phyloP scores from a whole-genome alignment of 2,329 filamentous ascomycete genomes.

The Aspergillus pseudonomiae region DNA sequence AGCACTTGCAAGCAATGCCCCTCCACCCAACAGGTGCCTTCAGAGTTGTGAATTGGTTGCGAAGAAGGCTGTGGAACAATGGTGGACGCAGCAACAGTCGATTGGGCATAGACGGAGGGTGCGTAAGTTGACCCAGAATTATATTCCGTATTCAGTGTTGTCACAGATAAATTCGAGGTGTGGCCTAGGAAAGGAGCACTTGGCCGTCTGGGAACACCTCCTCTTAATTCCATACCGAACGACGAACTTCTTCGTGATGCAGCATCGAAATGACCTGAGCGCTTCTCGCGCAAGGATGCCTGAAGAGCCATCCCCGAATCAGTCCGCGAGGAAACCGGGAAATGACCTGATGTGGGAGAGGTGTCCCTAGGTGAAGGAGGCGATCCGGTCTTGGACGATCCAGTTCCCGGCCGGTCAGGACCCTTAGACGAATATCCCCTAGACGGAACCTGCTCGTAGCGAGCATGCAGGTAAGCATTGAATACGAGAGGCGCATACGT shows the following conservation, averaged over 20 bases:
- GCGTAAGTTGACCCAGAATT: constrained; percentile 49
- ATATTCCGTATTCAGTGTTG: constrained; percentile 45
- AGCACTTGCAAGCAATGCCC: constrained; percentile 53
- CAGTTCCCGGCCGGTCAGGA: constrained; percentile 74
- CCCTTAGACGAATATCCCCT: constrained; percentile 46
- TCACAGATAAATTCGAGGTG: constrained; percentile 51
- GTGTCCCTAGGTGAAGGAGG: constrained; percentile 61
- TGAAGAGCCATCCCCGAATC: constrained; percentile 90
- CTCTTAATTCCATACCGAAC: constrained; percentile 76
- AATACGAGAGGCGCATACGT: constrained; percentile 70
- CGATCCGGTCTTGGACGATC: constrained; percentile 56
- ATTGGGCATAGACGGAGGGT: constrained; percentile 54
- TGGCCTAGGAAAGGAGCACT: constrained; percentile 74
- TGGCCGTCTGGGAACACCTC: constrained; percentile 57
- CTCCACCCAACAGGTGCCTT: constrained; percentile 50
- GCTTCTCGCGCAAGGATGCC: constrained; percentile 86
- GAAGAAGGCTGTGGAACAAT: constrained; percentile 50
- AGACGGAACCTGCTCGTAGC: constrained; percentile 60
- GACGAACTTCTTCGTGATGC: constrained; percentile 87
- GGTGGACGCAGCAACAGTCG: constrained; percentile 54
- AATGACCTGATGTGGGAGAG: constrained; percentile 77
- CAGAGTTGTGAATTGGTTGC: constrained; percentile 44
- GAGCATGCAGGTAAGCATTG: constrained; percentile 85
- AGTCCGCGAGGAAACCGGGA: constrained; percentile 79
- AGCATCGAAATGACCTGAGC: constrained; percentile 88